Evolutionary conservation across 495 filamentous ascomycete species (phyloP), one percentile per base, ranked within the genome.

Genomic region (Aspergillus funiculosus): DNA sequence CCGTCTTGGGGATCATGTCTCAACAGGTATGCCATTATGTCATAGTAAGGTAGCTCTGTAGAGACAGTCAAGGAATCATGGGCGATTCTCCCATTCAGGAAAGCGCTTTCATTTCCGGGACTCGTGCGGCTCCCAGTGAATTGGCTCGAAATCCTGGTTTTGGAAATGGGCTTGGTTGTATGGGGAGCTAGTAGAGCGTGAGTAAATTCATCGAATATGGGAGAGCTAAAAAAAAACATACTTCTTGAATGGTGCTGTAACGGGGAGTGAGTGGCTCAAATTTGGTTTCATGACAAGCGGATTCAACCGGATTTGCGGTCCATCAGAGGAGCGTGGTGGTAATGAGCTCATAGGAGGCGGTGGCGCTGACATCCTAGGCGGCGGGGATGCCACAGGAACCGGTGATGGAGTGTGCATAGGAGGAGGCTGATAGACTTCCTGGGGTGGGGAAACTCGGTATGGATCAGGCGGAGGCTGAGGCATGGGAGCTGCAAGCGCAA

Each of bases 101-200:
- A 7, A 14, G 13, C 40, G 5, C 9, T 8, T 38, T 50, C 50
- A 59, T 60, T 61, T 60, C 29, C 61, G 58, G 32, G 56, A 62
- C 14, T 71, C 67, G 43, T 53, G 57, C 10, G 69, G 69, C 40
- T 63, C 67, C 58, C 61, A 74, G 46, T 72, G 68, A 17, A 74
- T 74, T 5, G 87, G 87, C 52, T 90, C 86, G 52, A 94, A 94
- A 54, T 91, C 83, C 42, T 81, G 74, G 56, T 89, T 91, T 51
- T 84, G 82, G 64, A 85, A 91, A 64, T 94, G 87, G 2, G 85
- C 85, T 37, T 80, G 80, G 53, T 90, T 90, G 64, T 86, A 90
- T 18, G 87, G 83, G 18, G 71, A 74, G 51, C 78, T 83, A 46
- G 10, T 22, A 77, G 76, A 5, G 72, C 71, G 30, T 72, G 69